Evolutionary conservation across 768 basidiomycete genomes (phyloP), one percentile per base, ranked within the genome.

Genomic region (Gautieria morchelliformis): DNA sequence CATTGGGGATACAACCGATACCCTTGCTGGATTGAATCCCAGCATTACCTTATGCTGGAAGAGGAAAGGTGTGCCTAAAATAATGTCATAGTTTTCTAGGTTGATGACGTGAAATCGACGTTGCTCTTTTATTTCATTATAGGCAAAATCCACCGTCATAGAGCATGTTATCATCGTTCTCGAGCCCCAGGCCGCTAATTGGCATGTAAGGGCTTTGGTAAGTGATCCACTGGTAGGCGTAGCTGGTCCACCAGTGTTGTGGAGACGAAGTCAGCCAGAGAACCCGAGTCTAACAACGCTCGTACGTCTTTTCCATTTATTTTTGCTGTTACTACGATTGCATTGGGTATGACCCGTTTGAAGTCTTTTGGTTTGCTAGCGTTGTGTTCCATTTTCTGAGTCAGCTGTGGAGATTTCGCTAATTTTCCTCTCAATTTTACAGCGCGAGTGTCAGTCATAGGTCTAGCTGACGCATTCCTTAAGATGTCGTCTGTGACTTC

Each of bases 141-240:
- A 78, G 9, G 62, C 39, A 3, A 77, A 37, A 4, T 62, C 10
- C 0, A 62, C 71, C 4, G 32, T 57, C 0, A 67, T 61, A 0
- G 63, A 48, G 24, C 35, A 64, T 51, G 72, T 76, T 0, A 78
- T 64, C 52, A 71, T 70, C 0, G 73, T 67, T 0, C 69, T 49
- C 0, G 76, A 78, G 0, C 75, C 78, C 35, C 73, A 70, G 0
- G 74, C 70, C 0, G 75, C 77, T 0, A 80, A 60, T 15, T 74
- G 71, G 0, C 77, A 47, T 0, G 66, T 3, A 78, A 24, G 2
- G 71, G 75, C 30, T 66, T 65, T 0, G 50, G 64, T 1, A 77
- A 59, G 11, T 62, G 58, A 0, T 61, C 58, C 1, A 53, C 57
- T 30, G 63, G 55, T 0, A 73, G 35, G 1, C 65, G 63, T 4